Conservation (phyloP, 805 yeast species). For the Barnettozyma pratensis region DNA sequence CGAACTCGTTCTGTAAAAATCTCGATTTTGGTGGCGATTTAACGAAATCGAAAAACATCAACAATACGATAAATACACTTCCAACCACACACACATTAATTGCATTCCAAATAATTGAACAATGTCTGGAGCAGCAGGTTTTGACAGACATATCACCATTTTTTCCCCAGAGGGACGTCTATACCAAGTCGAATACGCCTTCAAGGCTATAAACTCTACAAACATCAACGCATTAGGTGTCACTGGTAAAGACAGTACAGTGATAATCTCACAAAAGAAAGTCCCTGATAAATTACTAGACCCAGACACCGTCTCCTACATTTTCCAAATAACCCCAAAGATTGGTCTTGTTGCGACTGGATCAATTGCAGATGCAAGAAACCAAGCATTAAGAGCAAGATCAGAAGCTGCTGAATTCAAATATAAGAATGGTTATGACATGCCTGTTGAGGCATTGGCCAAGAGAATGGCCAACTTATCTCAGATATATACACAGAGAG, state of each 20-base stretch:
- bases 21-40: background rate
- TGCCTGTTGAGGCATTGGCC: conserved; percentile 90
- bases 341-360: conserved; percentile 94
- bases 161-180: conserved; percentile 98
- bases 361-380: conserved; percentile 91
- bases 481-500: conserved; percentile 95
- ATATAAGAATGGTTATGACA: conserved; percentile 92
- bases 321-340: conserved; percentile 74
- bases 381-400: conserved; percentile 85
- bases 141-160: conserved; percentile 97
- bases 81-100: background rate
- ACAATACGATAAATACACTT: background rate
- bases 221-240: conserved; percentile 87
- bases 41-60: background rate
- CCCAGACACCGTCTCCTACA: conserved; percentile 77
- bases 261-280: conserved; percentile 89
- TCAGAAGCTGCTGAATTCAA: conserved; percentile 95
- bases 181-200: conserved; percentile 97
- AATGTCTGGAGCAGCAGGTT: conserved; percentile 73
- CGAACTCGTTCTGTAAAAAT: too few relatives aligned
- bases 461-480: conserved; percentile 94
- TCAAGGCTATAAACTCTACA: conserved; percentile 91
- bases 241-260: conserved; percentile 81
- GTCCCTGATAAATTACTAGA: conserved; percentile 94
- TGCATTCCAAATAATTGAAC: background rate